phyloP scores from a whole-genome alignment of 768 basidiomycete species.

The Boletus sp. region DNA sequence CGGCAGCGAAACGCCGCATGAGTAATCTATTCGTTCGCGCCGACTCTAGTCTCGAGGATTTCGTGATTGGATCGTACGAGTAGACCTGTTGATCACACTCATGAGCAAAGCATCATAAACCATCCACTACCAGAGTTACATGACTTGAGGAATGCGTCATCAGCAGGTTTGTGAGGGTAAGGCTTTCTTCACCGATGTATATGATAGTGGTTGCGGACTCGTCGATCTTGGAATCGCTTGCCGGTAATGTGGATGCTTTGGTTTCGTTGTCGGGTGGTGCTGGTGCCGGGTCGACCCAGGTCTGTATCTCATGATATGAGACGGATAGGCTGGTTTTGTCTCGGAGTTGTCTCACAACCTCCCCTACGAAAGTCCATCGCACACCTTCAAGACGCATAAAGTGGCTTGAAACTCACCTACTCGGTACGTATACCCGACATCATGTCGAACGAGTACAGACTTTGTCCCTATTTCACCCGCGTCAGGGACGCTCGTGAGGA shows the following conservation, averaged over 20 bases:
- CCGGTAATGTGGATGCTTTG: background rate
- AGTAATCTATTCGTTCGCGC: conserved; percentile 72
- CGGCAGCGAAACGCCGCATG: conserved; percentile 83
- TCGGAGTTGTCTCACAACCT: conserved; percentile 16
- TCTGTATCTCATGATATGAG: conserved; percentile 37
- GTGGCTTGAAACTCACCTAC: conserved; percentile 43
- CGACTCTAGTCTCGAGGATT: conserved; percentile 54
- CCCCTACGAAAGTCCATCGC: conserved; percentile 6
- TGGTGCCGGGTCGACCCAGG: conserved; percentile 19
- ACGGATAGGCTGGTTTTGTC: conserved; percentile 30
- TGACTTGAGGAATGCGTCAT: conserved; percentile 71
- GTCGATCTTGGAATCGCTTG: background rate
- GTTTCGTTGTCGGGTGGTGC: background rate
- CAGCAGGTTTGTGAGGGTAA: conserved; percentile 79
- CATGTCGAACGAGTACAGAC: conserved; percentile 61
- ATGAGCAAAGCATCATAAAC: background rate
- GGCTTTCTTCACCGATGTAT: conserved; percentile 77
- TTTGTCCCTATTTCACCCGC: conserved; percentile 6
- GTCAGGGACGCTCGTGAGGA: conserved; percentile 23
- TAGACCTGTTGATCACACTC: conserved; percentile 51
- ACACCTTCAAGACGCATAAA: background rate
- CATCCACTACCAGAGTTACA: conserved; percentile 37
- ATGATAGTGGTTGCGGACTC: conserved; percentile 31
- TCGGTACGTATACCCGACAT: conserved; percentile 72
- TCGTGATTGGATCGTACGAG: conserved; percentile 64